Conservation (phyloP, 23 red algal species). For the Gracilaria gracilis region DNA sequence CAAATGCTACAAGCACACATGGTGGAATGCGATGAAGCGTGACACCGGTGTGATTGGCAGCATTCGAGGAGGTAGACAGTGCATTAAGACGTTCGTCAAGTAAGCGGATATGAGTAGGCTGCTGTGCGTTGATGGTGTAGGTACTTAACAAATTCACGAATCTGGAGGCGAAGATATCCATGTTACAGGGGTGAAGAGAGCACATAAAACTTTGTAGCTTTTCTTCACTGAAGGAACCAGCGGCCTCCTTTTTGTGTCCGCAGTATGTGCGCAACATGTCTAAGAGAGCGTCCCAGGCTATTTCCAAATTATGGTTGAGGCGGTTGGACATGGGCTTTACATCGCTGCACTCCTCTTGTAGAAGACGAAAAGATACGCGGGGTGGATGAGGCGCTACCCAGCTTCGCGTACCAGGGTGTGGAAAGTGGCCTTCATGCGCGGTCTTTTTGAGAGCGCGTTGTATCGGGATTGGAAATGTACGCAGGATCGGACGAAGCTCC, state of each 20-base stretch:
- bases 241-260: conserved; percentile 19
- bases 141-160: conserved; percentile 47
- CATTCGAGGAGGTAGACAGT: not conserved
- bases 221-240: conserved; percentile 28
- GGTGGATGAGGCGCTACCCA: conserved; percentile 6
- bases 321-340: conserved; percentile 16
- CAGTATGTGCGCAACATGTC: conserved; percentile 51
- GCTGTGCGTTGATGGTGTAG: conserved; percentile 14
- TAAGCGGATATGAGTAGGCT: conserved; percentile 20
- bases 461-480: conserved; percentile 4
- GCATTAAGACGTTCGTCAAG: conserved; percentile 22
- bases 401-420: not conserved
- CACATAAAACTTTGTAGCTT: not conserved
- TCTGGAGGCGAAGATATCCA: conserved; percentile 50
- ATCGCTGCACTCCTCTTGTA: not conserved
- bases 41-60: not conserved
- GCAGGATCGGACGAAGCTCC: not conserved
- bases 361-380: conserved; percentile 11
- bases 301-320: conserved; percentile 50
- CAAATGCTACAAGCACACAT: conserved; percentile 35
- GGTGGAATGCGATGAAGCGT: conserved; percentile 47
- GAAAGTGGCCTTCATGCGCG: not conserved
- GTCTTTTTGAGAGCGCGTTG: conserved; percentile 18
- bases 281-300: conserved; percentile 45
- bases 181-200: conserved; percentile 51